These are phyloP conservation scores for Lepiota brunneoincarnata DNA, from an alignment of 768 basidiomycete genomes.

Conservation along the genomic window DNA sequence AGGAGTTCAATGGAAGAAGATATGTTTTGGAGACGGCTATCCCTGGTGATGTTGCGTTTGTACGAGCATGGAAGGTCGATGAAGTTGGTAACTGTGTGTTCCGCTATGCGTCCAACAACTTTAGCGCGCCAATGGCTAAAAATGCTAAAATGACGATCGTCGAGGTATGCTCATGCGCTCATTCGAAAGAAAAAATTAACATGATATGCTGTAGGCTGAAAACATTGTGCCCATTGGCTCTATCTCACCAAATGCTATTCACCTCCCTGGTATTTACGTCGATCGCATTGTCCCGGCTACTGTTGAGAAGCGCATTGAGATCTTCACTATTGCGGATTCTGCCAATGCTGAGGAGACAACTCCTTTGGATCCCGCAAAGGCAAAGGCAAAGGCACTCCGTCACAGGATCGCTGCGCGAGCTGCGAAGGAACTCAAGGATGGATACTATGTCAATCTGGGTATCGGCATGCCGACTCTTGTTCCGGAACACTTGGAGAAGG, in stretches of 20 bases:
- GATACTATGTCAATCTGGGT: conserved; percentile 85
- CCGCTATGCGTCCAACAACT: conserved; percentile 89
- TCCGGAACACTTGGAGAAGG: conserved; percentile 71
- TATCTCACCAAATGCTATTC: conserved; percentile 78
- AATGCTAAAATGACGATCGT: conserved; percentile 89
- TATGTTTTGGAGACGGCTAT: conserved; percentile 83
- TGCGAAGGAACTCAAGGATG: conserved; percentile 86
- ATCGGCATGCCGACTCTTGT: conserved; percentile 92
- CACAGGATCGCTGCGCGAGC: conserved; percentile 83
- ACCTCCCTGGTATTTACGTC: conserved; percentile 83
- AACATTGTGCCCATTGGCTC: conserved; percentile 83
- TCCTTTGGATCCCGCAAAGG: conserved; percentile 45
- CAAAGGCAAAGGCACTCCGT: conserved; percentile 50
- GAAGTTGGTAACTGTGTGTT: conserved; percentile 91
- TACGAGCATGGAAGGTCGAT: conserved; percentile 91
- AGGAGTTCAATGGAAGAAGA: conserved; percentile 74
- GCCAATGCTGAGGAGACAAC: conserved; percentile 23
- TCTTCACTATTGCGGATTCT: conserved; percentile 62
- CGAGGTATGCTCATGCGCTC: conserved; percentile 48
- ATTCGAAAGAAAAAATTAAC: background rate
- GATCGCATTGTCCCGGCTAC: conserved; percentile 84
- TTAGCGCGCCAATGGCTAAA: conserved; percentile 82
- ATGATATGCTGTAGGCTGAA: conserved; percentile 59
- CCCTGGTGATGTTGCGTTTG: conserved; percentile 78
- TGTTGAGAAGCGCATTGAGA: conserved; percentile 75